Evolutionary conservation across 1,284 basidiomycete species (phyloP), one percentile per base, ranked within the genome.

Genomic region (Microbotryum silenes-acaulis): DNA sequence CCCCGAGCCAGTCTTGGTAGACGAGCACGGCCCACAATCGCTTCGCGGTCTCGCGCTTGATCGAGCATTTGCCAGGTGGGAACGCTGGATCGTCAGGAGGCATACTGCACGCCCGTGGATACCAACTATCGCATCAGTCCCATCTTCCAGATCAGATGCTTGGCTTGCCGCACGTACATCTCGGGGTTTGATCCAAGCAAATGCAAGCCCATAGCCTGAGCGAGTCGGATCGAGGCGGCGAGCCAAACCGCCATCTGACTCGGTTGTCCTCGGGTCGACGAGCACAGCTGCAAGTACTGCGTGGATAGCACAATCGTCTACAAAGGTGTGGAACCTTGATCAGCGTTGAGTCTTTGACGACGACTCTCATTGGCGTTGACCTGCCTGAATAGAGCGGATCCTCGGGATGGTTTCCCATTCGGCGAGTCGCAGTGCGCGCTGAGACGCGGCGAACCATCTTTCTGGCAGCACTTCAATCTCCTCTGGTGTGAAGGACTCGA

Each of bases 21-120:
- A 69, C 63, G 29, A 69, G 61, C 4, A 67, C 63, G 0, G 60
- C 65, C 70, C 70, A 71, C 4, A 71, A 21, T n/a, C 70, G 60
- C 31, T 70, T 67, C 7, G 65, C 67, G 51, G 66, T 64, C 42
- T 71, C 69, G 6, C 70, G 54, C 53, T 71, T 71, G 49, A 70
- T 47, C 42, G 60, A 60, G 58, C 67, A 70, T 59, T 62, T 59
- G 9, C 70, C 70, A 0, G 70, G 70, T 14, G 70, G 70, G 45
- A 63, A 70, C 0, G 70, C 69, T 4, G 67, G 65, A 54, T 71
- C 70, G 50, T 71, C 70, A 0, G 62, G 59, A 20, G 70, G 70
- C 65, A 69, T 70, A 3, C 61, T 70, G 57, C 12, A 8, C 2
- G 12, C 10, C 6, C 5, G 3, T 18, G 44, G 21, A 20, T 18